phyloP scores from a whole-genome alignment of 2,329 filamentous ascomycete species.

The Dactylellina parvicollis region DNA sequence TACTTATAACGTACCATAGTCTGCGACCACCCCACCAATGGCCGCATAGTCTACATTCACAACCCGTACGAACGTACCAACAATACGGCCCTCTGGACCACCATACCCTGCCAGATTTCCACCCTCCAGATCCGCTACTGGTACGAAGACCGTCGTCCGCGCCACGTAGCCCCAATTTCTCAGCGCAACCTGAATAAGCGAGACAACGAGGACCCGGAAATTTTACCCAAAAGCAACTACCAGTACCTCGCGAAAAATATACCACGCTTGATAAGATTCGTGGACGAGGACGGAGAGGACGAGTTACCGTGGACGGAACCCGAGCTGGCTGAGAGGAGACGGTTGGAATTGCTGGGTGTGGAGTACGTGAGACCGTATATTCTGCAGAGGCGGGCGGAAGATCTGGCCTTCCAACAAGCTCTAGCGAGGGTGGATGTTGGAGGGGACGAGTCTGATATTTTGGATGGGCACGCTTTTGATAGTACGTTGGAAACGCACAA shows the following conservation, averaged over 20 bases:
- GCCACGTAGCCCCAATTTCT: not conserved
- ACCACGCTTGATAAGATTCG: constrained; percentile 6
- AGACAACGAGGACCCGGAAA: constrained; percentile 22
- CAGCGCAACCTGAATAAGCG: not conserved
- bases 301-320: constrained; percentile 23
- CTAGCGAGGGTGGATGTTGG: not conserved
- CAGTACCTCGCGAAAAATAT: not conserved
- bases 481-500: not conserved
- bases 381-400: not conserved
- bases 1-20: constrained; percentile 5
- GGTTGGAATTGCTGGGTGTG: not conserved
- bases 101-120: constrained; percentile 36
- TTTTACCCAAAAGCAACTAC: not conserved
- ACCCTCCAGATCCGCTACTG: constrained; percentile 30
- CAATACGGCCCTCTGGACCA: constrained; percentile 8
- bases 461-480: not conserved
- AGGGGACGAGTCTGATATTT: not conserved
- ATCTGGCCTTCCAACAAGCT: not conserved
- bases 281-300: constrained; percentile 16
- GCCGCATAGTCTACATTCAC: constrained; percentile 27
- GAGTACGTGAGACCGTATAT: constrained; percentile 37
- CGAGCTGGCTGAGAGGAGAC: not conserved
- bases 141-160: constrained; percentile 26
- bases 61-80: constrained; percentile 31
- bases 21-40: constrained; percentile 38